Evolutionary conservation across 176 grass and related monocot genomes (phyloP), one percentile per base, ranked within the genome.

Genomic region (Leersia perrieri): DNA sequence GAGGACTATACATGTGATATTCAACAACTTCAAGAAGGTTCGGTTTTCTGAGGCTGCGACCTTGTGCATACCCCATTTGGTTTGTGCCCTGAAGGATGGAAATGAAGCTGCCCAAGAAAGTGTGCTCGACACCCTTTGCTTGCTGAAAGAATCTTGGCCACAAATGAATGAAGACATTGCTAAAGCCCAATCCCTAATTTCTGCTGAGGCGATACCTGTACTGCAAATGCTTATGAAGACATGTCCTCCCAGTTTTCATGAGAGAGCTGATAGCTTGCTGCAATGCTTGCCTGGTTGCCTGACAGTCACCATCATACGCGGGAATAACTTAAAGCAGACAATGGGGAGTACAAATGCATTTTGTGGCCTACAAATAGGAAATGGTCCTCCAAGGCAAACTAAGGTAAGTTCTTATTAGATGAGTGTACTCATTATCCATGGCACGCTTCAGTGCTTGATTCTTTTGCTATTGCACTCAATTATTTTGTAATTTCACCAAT

Each of bases 291-390:
- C 95, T 66, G 95, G 95, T 58, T 94, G 95, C 85, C 79, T 98
- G 83, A 98, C 90, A 0, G 92, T 98, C 73, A 94, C 89, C 9
- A 92, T 98, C 73, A 91, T 92, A 80, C 88, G 95, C 44, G 95
- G 95, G 78, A 98, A 94, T 81, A 94, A 94, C 64, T 89, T 98
- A 76, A 98, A 98, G 68, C 95, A 98, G 84, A 94, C 95, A 68
- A 94, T 98, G 92, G 92, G 91, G 34, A 87, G 88, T 71, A 94
- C 95, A 18, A 98, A 98, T 87, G 90, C 95, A 29, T 98, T 98
- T 82, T 98, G 95, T 87, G 92, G 90, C 58, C 79, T 98, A 77
- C 93, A 98, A 89, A 98, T 98, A 42, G 95, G 95, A 83, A 98
- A 94, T 87, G 88, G 92, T 9, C 92, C 95, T 87, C 88, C 92